These are phyloP conservation scores for Penicillium silybi DNA, from an alignment of 495 filamentous ascomycete genomes.

Conservation along the genomic window DNA sequence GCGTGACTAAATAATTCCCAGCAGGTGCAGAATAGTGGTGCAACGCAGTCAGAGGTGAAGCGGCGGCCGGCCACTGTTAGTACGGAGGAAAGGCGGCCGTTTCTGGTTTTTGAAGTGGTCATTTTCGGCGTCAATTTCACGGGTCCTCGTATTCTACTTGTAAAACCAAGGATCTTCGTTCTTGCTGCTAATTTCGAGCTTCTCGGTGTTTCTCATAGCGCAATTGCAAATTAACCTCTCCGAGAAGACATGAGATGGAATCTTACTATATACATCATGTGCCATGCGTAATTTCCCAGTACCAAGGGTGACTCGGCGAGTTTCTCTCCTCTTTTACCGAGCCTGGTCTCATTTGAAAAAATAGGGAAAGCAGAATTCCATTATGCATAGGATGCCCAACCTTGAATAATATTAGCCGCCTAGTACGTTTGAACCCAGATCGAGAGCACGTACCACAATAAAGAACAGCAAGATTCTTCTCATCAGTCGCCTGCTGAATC, in stretches of 20 bases:
- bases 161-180: slow-evolving; percentile 64
- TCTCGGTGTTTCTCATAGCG: slow-evolving; percentile 66
- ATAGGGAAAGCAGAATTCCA: background rate
- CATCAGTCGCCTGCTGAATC: slow-evolving; percentile 92
- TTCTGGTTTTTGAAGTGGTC: no score
- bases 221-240: slow-evolving; percentile 56
- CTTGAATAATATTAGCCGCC: slow-evolving; percentile 23
- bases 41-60: no score
- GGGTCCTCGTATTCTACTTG: no score
- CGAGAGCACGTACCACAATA: slow-evolving; percentile 67
- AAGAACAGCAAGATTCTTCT: slow-evolving; percentile 84
- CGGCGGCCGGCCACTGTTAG: no score
- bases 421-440: background rate
- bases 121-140: no score
- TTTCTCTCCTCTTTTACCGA: background rate
- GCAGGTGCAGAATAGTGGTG: background rate
- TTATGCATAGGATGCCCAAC: slow-evolving; percentile 68
- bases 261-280: background rate
- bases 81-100: no score
- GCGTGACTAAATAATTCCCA: no score
- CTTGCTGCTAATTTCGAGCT: slow-evolving; percentile 68
- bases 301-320: background rate
- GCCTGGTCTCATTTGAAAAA: background rate
- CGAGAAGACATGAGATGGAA: background rate
- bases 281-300: background rate